Evolutionary conservation across 768 basidiomycete genomes (phyloP).

Genomic region (Amanita brunnescens): DNA sequence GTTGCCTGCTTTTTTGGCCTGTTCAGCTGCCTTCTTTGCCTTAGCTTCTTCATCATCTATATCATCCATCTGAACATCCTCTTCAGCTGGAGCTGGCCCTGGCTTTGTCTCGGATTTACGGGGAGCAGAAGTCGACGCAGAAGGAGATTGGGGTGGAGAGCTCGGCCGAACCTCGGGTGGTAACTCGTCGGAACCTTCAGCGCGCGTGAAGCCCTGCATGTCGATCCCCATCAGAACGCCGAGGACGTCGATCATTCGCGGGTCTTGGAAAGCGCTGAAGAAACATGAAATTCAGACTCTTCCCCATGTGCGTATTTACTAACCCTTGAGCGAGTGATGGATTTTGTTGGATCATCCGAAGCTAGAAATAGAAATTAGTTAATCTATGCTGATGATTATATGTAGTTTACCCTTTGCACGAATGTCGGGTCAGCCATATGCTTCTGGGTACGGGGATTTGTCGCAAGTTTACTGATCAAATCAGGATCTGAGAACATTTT

Average conservation of each 20-base stretch:
- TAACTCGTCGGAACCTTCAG: constrained; percentile 76
- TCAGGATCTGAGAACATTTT: constrained; percentile 82
- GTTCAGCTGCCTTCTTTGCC: constrained; percentile 71
- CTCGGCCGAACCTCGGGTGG: constrained; percentile 45
- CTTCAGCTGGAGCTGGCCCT: constrained; percentile 30
- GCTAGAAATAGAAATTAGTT: constrained; percentile 25
- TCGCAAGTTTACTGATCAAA: constrained; percentile 72
- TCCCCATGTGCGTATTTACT: constrained; percentile 13
- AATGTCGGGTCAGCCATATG: constrained; percentile 81
- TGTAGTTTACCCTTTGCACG: constrained; percentile 47
- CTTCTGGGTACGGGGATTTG: constrained; percentile 79
- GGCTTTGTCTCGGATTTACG: constrained; percentile 26
- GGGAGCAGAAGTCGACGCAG: constrained; percentile 39
- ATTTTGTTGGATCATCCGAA: constrained; percentile 60
- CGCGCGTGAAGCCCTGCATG: constrained; percentile 76
- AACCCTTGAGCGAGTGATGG: constrained; percentile 54
- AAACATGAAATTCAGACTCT: not conserved
- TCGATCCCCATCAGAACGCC: constrained; percentile 93
- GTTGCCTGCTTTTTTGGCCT: constrained; percentile 69
- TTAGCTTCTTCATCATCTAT: constrained; percentile 62
- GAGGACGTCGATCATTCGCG: constrained; percentile 90
- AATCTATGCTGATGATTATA: constrained; percentile 3
- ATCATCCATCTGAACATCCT: constrained; percentile 64
- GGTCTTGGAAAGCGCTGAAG: constrained; percentile 56
- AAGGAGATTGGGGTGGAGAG: constrained; percentile 30